Evolutionary conservation across 2,329 filamentous ascomycete species (phyloP).

Genomic region (Ascochyta pisi): DNA sequence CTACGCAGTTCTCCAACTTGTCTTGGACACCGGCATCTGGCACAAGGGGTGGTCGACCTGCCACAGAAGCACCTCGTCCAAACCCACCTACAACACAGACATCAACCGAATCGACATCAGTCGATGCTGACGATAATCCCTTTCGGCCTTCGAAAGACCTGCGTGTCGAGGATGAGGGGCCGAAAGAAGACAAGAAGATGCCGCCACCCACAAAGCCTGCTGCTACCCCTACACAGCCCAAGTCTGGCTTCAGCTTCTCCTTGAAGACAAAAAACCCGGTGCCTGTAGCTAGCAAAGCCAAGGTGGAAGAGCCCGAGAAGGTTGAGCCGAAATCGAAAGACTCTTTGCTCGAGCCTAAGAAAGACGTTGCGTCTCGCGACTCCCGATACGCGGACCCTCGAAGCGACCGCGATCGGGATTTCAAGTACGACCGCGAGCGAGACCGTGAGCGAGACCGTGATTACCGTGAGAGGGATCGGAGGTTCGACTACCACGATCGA

Average conservation of each 20-base stretch:
- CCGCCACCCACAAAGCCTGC: conserved; percentile 62
- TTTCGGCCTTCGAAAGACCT: conserved; percentile 70
- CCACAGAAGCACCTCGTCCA: conserved; percentile 46
- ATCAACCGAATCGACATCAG: conserved; percentile 38
- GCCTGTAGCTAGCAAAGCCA: conserved; percentile 59
- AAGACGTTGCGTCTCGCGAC: conserved; percentile 47
- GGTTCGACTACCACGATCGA: conserved; percentile 37
- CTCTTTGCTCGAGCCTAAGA: conserved; percentile 49
- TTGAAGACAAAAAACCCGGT: conserved; percentile 77
- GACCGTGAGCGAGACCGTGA: conserved; percentile 53
- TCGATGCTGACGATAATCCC: conserved; percentile 65
- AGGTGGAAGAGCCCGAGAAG: conserved; percentile 50
- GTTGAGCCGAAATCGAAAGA: conserved; percentile 48
- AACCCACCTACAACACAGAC: conserved; percentile 25
- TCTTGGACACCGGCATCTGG: conserved; percentile 72
- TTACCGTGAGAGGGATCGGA: conserved; percentile 51
- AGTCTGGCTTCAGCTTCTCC: conserved; percentile 79
- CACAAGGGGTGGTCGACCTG: conserved; percentile 59
- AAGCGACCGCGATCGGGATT: conserved; percentile 32
- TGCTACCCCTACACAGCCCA: conserved; percentile 60
- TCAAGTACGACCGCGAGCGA: conserved; percentile 33
- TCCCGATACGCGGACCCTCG: conserved; percentile 33
- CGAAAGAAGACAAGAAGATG: conserved; percentile 59
- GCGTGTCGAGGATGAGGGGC: conserved; percentile 67
- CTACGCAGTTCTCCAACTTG: conserved; percentile 67